Percentiles rank a stretch among this genome's conserved stretches.
phyloP scores from a whole-genome alignment of 345 rosid species.

The Corymbia maculata region DNA sequence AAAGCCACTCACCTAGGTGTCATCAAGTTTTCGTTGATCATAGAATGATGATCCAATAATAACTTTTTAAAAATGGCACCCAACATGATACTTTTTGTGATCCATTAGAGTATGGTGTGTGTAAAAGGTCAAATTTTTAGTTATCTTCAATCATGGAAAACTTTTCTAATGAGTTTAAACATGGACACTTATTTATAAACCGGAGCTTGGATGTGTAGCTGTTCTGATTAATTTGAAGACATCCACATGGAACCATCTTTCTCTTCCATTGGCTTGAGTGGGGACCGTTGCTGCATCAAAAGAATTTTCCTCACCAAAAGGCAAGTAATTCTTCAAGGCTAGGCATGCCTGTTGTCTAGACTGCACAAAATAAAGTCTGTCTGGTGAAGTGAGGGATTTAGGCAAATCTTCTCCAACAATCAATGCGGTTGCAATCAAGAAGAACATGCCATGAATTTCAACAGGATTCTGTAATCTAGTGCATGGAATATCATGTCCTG shows the following conservation, averaged over 20 bases:
- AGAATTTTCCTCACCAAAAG: conserved; percentile 51
- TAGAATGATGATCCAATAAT: background rate
- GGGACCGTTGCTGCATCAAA: conserved; percentile 29
- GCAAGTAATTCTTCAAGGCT: conserved; percentile 39
- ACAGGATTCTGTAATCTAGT: conserved; percentile 65
- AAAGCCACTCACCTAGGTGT: background rate
- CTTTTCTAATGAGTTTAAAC: background rate
- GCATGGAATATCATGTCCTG: conserved; percentile 48
- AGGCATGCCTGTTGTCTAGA: conserved; percentile 28
- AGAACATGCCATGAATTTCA: conserved; percentile 65
- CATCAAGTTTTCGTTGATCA: background rate
- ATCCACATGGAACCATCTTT: background rate
- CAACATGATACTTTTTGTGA: background rate
- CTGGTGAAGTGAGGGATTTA: conserved; percentile 40
- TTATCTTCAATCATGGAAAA: background rate
- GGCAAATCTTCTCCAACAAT: conserved; percentile 29
- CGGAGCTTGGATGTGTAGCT: background rate
- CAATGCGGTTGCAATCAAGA: conserved; percentile 38
- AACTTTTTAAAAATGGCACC: background rate
- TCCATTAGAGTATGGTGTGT: background rate
- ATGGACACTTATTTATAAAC: background rate
- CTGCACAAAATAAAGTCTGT: conserved; percentile 53
- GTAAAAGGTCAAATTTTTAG: background rate
- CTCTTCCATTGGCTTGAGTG: conserved; percentile 5
- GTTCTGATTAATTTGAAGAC: background rate